Conservation (phyloP, 1,284 basidiomycete genomes). For the Austroboletus niveus region DNA sequence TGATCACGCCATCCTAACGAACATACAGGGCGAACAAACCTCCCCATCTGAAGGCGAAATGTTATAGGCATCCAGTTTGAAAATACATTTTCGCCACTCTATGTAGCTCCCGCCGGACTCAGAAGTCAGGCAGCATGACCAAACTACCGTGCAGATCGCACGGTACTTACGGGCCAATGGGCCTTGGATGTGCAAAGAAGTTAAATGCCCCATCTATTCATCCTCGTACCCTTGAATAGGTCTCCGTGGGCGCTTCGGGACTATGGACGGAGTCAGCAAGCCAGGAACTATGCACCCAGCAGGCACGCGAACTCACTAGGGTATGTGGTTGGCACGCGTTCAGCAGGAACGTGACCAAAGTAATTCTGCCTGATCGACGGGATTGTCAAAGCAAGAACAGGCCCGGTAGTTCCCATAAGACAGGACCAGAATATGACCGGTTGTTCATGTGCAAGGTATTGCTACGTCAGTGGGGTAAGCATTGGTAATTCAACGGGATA, state of each 20-base stretch:
- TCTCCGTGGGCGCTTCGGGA: constrained; percentile 39
- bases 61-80: constrained; percentile 7
- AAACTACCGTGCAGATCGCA: not conserved
- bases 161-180: not conserved
- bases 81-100: constrained; percentile 5
- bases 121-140: not conserved
- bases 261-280: constrained; percentile 11
- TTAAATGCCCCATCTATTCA: constrained; percentile 24
- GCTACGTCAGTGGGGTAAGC: constrained; percentile 29
- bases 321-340: constrained; percentile 80
- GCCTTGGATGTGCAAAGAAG: not conserved
- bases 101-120: not conserved
- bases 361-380: constrained; percentile 75
- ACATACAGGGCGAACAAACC: not conserved
- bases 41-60: not conserved
- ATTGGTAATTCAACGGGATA: too few species aligned
- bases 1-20: too few species aligned
- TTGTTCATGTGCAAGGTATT: constrained; percentile 86
- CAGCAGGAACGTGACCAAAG: constrained; percentile 73
- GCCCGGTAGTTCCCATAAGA: constrained; percentile 75
- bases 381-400: constrained; percentile 71
- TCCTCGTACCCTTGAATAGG: constrained; percentile 44
- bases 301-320: constrained; percentile 61
- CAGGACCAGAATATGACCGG: constrained; percentile 91
- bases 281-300: not conserved